Percentiles rank a stretch among this genome's conserved stretches.
phyloP scores from a whole-genome alignment of 2,329 filamentous ascomycete genomes.

The Passalora sequoiae region DNA sequence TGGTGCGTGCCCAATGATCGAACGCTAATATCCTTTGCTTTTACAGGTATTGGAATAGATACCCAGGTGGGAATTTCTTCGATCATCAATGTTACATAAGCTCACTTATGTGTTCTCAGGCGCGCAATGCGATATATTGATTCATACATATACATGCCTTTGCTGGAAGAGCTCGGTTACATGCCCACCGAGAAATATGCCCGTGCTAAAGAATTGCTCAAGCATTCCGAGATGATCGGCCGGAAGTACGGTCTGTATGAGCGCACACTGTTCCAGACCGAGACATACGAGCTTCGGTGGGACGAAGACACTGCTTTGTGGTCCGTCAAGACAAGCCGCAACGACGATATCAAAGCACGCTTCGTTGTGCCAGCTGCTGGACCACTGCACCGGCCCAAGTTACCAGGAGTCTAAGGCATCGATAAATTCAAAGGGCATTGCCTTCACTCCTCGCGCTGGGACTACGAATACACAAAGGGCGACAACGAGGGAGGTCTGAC shows the following conservation, averaged over 20 bases:
- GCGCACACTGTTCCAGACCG: conserved; percentile 40
- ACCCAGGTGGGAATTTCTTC: not conserved
- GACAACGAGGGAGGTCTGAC: conserved; percentile 17
- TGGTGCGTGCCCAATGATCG: not conserved
- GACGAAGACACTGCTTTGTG: conserved; percentile 33
- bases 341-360: conserved; percentile 31
- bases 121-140: conserved; percentile 46
- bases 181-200: conserved; percentile 37
- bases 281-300: conserved; percentile 18
- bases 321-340: conserved; percentile 19
- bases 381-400: conserved; percentile 41
- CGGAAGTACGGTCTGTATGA: conserved; percentile 25
- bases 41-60: conserved; percentile 3
- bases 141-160: conserved; percentile 44
- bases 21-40: too few species aligned
- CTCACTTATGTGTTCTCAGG: conserved; percentile 42
- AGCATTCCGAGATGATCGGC: conserved; percentile 22
- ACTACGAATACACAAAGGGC: conserved; percentile 40
- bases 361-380: conserved; percentile 40
- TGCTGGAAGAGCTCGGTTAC: conserved; percentile 42
- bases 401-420: conserved; percentile 42
- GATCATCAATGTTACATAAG: conserved; percentile 18
- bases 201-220: conserved; percentile 40
- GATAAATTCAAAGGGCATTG: conserved; percentile 37
- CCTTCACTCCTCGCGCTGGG: conserved; percentile 44